Evolutionary conservation across 2,329 filamentous ascomycete genomes (phyloP), one percentile per base, ranked within the genome.

Genomic region (Fusarium sp.): DNA sequence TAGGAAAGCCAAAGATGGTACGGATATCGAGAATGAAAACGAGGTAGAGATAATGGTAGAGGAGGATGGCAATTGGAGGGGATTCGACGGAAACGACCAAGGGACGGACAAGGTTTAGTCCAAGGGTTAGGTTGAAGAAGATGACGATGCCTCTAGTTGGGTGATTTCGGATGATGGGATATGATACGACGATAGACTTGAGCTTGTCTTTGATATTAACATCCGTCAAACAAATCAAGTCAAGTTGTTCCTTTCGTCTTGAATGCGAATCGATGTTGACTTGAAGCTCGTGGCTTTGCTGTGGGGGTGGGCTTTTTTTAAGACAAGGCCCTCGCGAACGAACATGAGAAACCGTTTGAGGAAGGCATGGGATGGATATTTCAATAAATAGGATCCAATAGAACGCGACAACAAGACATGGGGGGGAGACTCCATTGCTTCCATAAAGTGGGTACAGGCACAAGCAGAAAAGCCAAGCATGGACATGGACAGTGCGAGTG

Each of bases 81-180:
- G 58, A 64, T 71, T 71, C 62, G 72, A 75, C 73, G 73, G 73
- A 75, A 75, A 75, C 72, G 72, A 75, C 72, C 34, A 53, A 71
- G 69, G 32, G 58, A 47, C 63, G 62, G 68, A 71, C 69, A 75
- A 74, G 71, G 71, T 75, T 75, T 72, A 67, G 63, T 62, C 52
- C 65, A 62, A 66, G 62, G 24, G 24, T 25, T 55, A 68, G 47
- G 56, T 44, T 41, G 43, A 64, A 70, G 20, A 57, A 44, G 55
- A 60, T 64, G 55, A 55, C 62, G 64, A 67, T 67, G 32, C n/a
- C 22, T 55, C 48, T 20, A 29, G 15, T 18, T 38, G 25, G 12
- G 18, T 18, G 46, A 8, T 10, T 22, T 27, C 10, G 27, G 10
- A 27, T 18, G 32, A 11, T 29, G 12, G 12, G 29, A 38, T 38